Percentiles rank a stretch among this genome's conserved stretches.
These are phyloP conservation scores for Jatropha multifida DNA, from an alignment of 441 rosid species.

Conservation along the genomic window DNA sequence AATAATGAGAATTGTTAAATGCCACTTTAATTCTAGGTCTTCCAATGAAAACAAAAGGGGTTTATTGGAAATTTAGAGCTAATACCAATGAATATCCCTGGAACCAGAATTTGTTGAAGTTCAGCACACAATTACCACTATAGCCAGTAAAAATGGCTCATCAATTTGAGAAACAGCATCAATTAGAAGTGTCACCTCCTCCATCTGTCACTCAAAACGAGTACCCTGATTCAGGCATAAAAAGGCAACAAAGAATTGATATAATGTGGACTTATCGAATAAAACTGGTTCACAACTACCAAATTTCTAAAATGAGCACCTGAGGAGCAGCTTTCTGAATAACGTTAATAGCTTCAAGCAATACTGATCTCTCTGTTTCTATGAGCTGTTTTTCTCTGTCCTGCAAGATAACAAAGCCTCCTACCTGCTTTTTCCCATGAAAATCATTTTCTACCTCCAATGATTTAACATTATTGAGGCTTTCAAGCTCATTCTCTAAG, in stretches of 20 bases:
- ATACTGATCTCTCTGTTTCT: conserved; percentile 62
- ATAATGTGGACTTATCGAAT: conserved; percentile 30
- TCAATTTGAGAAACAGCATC: conserved; percentile 90
- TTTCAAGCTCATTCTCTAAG: conserved; percentile 29
- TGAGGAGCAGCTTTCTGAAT: conserved; percentile 86
- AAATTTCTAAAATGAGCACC: conserved; percentile 66
- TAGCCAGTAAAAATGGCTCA: conserved; percentile 94
- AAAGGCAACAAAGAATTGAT: conserved; percentile 21
- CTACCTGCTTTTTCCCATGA: conserved; percentile 28
- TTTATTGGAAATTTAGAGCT: conserved; percentile 74
- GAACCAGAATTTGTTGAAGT: conserved; percentile 97
- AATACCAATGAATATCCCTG: conserved; percentile 91
- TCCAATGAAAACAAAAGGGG: conserved; percentile 34
- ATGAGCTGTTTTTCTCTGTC: conserved; percentile 68
- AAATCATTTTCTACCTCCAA: conserved; percentile 29
- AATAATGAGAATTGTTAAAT: conserved; percentile 1
- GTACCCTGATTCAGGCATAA: conserved; percentile 36
- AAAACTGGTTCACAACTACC: conserved; percentile 43
- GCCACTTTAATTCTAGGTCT: conserved; percentile 25
- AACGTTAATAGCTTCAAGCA: conserved; percentile 60
- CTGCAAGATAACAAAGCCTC: conserved; percentile 66
- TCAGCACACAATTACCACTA: conserved; percentile 99
- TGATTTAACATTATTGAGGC: conserved; percentile 20
- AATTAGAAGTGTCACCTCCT: conserved; percentile 87
- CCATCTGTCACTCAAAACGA: conserved; percentile 66